Evolutionary conservation across 106 monocot genomes (phyloP), one percentile per base, ranked within the genome.

Genomic region (Apostasia ramifera): DNA sequence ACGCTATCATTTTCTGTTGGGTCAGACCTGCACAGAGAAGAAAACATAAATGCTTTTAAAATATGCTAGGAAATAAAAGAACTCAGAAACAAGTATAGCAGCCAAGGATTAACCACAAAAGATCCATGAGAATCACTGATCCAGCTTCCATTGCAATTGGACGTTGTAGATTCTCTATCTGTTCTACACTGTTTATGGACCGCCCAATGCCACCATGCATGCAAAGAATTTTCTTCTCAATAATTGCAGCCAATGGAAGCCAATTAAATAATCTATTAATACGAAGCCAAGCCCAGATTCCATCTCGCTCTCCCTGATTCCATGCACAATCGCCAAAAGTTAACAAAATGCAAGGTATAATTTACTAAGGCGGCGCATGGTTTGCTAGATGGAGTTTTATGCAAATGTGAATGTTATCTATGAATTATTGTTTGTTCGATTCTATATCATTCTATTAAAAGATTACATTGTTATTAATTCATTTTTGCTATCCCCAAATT

Each of bases 181-280:
- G 98, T 53, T 92, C 93, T n/a, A 98, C 65, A 80, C 90, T 89
- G 76, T 98, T 90, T 69, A 98, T 98, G 57, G 98, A 98, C 43
- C 98, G 83, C 59, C 98, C 98, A 72, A 98, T 98, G 53, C 98
- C 98, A 53, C 98, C 98, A 81, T 98, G 98, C 98, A 98, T 98
- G 85, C 98, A 98, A 59, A 98, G 93, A 8, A 98, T 98, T 77
- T 98, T 98, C 81, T 85, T 92, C 70, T 98, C 98, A 68, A 98
- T 93, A 63, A 98, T 62, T 57, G 98, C 98, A 52, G 98, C 98
- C 70, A 98, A 84, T 75, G 98, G 98, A 67, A 98, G 93, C 93
- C 93, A 98, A 74, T 98, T 98, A 79, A 98, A 98, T 37, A 98
- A 56, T 53, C 90, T 78, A 78, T 98, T 98, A 71, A 98, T 83